These are phyloP conservation scores for Populus tremula DNA, from an alignment of 345 rosid species.

Conservation along the genomic window DNA sequence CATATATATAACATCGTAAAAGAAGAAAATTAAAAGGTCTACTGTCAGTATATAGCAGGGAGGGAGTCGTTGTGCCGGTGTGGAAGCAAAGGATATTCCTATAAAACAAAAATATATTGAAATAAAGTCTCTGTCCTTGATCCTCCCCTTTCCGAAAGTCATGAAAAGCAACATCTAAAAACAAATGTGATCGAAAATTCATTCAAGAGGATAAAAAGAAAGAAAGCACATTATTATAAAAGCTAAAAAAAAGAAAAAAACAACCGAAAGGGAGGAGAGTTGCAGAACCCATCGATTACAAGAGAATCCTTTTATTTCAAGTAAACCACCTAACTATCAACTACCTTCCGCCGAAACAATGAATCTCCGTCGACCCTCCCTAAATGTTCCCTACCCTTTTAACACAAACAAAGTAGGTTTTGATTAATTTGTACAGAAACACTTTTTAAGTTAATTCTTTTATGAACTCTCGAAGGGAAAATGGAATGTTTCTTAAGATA, in stretches of 20 bases:
- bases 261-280: not conserved
- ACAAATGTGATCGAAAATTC: not conserved
- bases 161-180: not conserved
- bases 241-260: not conserved
- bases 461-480: not conserved
- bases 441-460: not conserved
- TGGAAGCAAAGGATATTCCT: slow-evolving; percentile 46
- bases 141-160: slow-evolving; percentile 36
- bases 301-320: slow-evolving; percentile 34
- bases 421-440: not conserved
- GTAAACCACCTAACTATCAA: slow-evolving; percentile 30
- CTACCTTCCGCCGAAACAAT: slow-evolving; percentile 12
- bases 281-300: not conserved
- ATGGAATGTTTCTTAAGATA: not conserved
- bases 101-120: not conserved
- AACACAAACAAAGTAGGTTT: too few species aligned
- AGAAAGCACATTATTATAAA: not conserved
- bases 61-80: not conserved
- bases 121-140: not conserved
- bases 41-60: too few species aligned
- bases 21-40: too few species aligned
- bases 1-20: too few species aligned
- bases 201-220: not conserved
- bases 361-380: not conserved
- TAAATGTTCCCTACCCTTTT: not conserved